Evolutionary conservation across 805 yeast genomes (phyloP).

Genomic region (Saccharomycopsis vini): DNA sequence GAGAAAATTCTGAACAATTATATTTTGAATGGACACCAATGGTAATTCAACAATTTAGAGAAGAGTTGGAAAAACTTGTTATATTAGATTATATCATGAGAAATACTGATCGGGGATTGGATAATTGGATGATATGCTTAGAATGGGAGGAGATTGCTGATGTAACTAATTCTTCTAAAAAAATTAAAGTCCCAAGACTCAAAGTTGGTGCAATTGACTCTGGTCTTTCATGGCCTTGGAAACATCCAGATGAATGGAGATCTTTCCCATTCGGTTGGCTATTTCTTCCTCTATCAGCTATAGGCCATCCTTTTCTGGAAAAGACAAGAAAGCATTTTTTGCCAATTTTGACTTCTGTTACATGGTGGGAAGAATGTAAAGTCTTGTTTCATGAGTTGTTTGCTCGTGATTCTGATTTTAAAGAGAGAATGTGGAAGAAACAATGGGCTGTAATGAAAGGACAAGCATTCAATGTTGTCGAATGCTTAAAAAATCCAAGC

Average conservation of each 20-base stretch:
- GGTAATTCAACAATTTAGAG: conserved; percentile 41
- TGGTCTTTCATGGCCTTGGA: conserved; percentile 72
- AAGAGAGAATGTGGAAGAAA: conserved; percentile 54
- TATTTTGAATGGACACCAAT: conserved; percentile 46
- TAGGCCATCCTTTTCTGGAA: conserved; percentile 59
- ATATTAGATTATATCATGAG: conserved; percentile 64
- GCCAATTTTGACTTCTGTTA: conserved; percentile 46
- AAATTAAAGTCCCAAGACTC: conserved; percentile 31
- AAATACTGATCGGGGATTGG: conserved; percentile 66
- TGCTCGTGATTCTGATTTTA: conserved; percentile 50
- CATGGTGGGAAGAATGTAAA: conserved; percentile 65
- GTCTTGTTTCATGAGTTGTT: conserved; percentile 39
- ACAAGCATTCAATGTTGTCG: conserved; percentile 69
- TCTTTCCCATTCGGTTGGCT: conserved; percentile 77
- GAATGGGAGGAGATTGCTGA: conserved; percentile 29
- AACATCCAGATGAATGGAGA: conserved; percentile 76
- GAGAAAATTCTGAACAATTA: conserved; percentile 13
- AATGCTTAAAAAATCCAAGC: conserved; percentile 43
- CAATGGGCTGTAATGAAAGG: conserved; percentile 70
- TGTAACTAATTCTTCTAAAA: conserved; percentile 3
- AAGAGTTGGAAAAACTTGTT: conserved; percentile 60
- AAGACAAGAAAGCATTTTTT: conserved; percentile 48
- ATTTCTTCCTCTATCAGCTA: conserved; percentile 50
- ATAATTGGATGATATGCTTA: conserved; percentile 68
- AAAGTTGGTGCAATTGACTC: conserved; percentile 68